phyloP scores from a whole-genome alignment of 2,329 filamentous ascomycete species.

The Tolypocladium endophyticum region DNA sequence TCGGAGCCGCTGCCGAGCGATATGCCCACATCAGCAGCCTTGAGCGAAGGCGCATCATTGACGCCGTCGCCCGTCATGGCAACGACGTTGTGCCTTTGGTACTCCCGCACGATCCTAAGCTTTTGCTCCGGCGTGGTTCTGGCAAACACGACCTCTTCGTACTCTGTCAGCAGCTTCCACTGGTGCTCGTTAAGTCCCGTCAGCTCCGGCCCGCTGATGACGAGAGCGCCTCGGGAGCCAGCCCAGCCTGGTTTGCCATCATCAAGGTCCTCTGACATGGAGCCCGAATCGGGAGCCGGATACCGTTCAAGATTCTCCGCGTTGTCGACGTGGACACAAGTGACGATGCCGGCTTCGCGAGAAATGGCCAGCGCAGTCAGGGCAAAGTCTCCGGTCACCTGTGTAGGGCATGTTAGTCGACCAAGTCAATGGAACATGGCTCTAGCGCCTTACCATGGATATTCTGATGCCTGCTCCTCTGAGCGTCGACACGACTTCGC shows the following conservation, averaged over 20 bases:
- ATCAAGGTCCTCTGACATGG: conserved; percentile 8
- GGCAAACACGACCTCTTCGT: conserved; percentile 64
- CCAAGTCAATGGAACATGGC: neutral
- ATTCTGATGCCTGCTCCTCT: conserved; percentile 63
- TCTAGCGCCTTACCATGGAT: conserved; percentile 49
- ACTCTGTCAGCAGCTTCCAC: conserved; percentile 55
- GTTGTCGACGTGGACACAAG: conserved; percentile 40
- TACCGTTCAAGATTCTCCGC: conserved; percentile 38
- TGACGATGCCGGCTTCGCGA: conserved; percentile 61
- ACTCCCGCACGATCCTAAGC: conserved; percentile 66
- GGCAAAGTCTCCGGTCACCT: conserved; percentile 67
- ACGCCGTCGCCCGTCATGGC: conserved; percentile 84
- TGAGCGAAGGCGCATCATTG: conserved; percentile 74
- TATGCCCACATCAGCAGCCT: conserved; percentile 73
- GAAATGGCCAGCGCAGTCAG: conserved; percentile 67
- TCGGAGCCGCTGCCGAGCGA: conserved; percentile 73
- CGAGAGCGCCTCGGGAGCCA: conserved; percentile 35
- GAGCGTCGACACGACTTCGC: conserved; percentile 53
- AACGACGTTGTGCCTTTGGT: conserved; percentile 57
- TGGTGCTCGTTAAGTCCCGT: conserved; percentile 54
- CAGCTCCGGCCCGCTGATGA: conserved; percentile 56
- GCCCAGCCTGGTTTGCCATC: conserved; percentile 10
- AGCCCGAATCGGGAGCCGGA: conserved; percentile 2
- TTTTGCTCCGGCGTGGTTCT: conserved; percentile 72
- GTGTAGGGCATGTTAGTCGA: neutral